phyloP scores from a whole-genome alignment of 495 filamentous ascomycete species.

The Pseudevernia furfuracea region DNA sequence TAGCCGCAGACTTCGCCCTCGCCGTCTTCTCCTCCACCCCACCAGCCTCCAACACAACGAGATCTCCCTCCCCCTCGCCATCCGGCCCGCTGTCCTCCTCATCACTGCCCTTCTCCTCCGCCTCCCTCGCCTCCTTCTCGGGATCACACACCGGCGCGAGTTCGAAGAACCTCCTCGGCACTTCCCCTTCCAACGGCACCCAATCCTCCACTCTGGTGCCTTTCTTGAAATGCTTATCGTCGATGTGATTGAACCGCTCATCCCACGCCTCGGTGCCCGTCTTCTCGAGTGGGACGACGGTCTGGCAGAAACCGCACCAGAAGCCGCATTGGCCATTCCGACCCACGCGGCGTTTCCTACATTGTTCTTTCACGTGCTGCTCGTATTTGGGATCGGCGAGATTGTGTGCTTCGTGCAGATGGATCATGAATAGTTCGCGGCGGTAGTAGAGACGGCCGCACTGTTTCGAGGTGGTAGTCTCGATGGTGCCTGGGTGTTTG shows the following conservation, averaged over 20 bases:
- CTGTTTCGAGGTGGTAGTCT: background rate
- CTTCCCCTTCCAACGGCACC: slow-evolving; percentile 30
- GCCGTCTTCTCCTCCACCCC: background rate
- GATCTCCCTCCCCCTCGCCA: background rate
- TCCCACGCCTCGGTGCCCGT: slow-evolving; percentile 55
- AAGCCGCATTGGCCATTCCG: slow-evolving; percentile 61
- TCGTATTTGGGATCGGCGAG: slow-evolving; percentile 30
- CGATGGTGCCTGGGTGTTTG: slow-evolving; percentile 17
- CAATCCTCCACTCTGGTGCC: slow-evolving; percentile 44
- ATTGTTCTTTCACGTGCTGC: slow-evolving; percentile 38
- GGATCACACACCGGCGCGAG: slow-evolving; percentile 25
- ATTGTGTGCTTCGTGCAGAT: slow-evolving; percentile 49
- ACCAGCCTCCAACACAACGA: background rate
- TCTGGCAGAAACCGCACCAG: slow-evolving; percentile 84
- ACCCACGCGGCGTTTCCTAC: slow-evolving; percentile 53
- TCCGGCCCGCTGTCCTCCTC: slow-evolving; percentile 5
- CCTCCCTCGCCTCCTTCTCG: slow-evolving; percentile 30
- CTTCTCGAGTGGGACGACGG: slow-evolving; percentile 48
- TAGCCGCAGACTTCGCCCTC: background rate
- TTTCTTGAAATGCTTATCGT: slow-evolving; percentile 59
- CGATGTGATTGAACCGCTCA: slow-evolving; percentile 83
- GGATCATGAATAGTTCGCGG: slow-evolving; percentile 51
- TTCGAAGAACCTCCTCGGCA: slow-evolving; percentile 18
- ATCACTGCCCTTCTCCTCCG: slow-evolving; percentile 8
- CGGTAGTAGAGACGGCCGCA: slow-evolving; percentile 41